Evolutionary conservation across 2,329 filamentous ascomycete genomes (phyloP).

Genomic region (Colletotrichum sp.): DNA sequence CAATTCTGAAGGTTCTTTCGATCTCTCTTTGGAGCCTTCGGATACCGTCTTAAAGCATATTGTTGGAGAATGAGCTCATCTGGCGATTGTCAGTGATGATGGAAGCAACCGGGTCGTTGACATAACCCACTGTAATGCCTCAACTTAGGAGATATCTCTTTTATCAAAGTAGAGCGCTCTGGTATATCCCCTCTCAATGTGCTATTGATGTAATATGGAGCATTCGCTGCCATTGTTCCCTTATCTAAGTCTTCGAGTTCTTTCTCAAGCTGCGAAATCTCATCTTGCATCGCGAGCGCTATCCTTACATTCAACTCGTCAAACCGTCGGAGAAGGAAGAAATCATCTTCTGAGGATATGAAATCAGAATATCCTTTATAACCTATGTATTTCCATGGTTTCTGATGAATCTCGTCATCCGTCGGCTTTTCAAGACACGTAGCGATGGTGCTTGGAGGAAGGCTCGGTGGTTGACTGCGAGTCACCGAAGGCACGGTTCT

Average conservation of each 20-base stretch:
- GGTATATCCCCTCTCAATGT: background rate
- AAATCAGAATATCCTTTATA: background rate
- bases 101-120: background rate
- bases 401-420: background rate
- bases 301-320: background rate
- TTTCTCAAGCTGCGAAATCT: background rate
- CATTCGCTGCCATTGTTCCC: background rate
- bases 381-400: background rate
- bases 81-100: rapidly evolving
- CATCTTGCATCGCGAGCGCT: background rate
- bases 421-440: too few species aligned
- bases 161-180: background rate
- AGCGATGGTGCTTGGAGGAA: background rate
- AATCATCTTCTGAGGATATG: background rate
- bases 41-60: background rate
- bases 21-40: background rate
- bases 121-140: background rate
- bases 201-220: background rate
- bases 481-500: background rate
- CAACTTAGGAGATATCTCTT: background rate
- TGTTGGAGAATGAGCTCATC: background rate
- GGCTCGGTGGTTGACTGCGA: background rate
- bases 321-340: background rate
- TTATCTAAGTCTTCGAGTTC: background rate
- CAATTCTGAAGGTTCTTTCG: background rate